A percentile compares a stretch with the other conserved stretches of the same genome.
Conservation (phyloP, 345 rosid genomes). For the Schrenkiella parvula region DNA sequence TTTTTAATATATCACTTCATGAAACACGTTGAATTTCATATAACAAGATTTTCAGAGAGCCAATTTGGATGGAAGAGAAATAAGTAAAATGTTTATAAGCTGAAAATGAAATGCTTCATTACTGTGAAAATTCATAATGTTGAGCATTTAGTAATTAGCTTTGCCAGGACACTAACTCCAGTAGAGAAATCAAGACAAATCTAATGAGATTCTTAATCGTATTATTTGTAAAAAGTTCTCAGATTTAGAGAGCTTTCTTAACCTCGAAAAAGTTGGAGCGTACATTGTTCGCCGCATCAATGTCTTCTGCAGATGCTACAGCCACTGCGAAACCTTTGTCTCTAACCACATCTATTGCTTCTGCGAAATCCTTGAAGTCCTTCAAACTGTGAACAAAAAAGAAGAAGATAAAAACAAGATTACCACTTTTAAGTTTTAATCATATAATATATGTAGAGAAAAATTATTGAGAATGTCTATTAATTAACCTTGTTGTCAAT, state of each 20-base stretch:
- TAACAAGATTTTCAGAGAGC: neutral
- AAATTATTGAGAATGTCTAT: neutral
- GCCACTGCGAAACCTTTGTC: conserved; percentile 72
- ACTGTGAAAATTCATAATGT: neutral
- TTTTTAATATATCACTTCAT: neutral
- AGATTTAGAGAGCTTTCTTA: conserved; percentile 59
- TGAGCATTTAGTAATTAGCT: neutral
- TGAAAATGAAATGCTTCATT: conserved; percentile 6
- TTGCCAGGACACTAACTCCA: neutral
- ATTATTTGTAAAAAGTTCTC: neutral
- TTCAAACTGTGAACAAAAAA: conserved; percentile 45
- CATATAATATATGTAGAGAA: neutral
- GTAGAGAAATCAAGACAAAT: neutral
- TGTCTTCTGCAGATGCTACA: conserved; percentile 75
- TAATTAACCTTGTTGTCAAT: conserved; percentile 66
- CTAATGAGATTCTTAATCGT: neutral
- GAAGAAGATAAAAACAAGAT: neutral
- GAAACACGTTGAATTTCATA: neutral
- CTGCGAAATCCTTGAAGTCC: conserved; percentile 81
- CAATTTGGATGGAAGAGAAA: neutral
- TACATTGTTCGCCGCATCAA: conserved; percentile 66
- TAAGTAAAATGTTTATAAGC: neutral
- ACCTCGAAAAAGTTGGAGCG: conserved; percentile 56
- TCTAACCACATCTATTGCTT: conserved; percentile 59
- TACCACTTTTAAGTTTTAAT: neutral